Evolutionary conservation across 257 asterid genomes (phyloP), one percentile per base, ranked within the genome.

Genomic region (Primulina tabacum): DNA sequence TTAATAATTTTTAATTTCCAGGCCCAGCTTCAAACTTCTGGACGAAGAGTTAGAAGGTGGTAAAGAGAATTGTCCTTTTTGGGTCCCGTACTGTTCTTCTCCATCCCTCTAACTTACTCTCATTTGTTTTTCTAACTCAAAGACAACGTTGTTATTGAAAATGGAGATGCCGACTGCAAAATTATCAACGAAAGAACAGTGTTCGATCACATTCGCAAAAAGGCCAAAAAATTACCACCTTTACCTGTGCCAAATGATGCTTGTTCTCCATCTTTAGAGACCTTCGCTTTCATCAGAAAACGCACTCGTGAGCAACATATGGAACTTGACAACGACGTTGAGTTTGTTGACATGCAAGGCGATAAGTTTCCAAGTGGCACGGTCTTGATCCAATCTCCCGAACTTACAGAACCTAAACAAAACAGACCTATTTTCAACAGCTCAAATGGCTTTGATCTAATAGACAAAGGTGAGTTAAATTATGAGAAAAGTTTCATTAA

Each of bases 21-120:
- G 96, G 93, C 96, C 98, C 77, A 88, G 90, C 82, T 92, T 92
- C 89, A 82, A 85, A 34, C 96, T 92, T 64, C 68, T 90, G 70
- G 93, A 83, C 28, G 96, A 90, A 66, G 97, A 92, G 4, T 75
- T 64, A 4, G 95, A 87, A 37, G 86, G 77, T 71, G 96, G 96
- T 90, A 84, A 79, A 60, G 7, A 67, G 7, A 67, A 26, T 62
- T 65, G 33, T 50, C 47, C 75, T 69, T 28, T 69, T 75, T 66
- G 53, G n/a, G 24, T 61, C 55, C 70, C 52, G 68, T 65, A 68
- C 67, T 70, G 71, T 58, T 70, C 26, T 69, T 60, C 69, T 71
- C 69, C 67, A 55, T 66, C 64, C 74, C 60, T 6, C 78, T 75
- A 60, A 69, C 69, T 28, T 28, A 67, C 74, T 37, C 68, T 65